Evolutionary conservation across 805 yeast species (phyloP).

Genomic region (Myxozyma lipomycoides): DNA sequence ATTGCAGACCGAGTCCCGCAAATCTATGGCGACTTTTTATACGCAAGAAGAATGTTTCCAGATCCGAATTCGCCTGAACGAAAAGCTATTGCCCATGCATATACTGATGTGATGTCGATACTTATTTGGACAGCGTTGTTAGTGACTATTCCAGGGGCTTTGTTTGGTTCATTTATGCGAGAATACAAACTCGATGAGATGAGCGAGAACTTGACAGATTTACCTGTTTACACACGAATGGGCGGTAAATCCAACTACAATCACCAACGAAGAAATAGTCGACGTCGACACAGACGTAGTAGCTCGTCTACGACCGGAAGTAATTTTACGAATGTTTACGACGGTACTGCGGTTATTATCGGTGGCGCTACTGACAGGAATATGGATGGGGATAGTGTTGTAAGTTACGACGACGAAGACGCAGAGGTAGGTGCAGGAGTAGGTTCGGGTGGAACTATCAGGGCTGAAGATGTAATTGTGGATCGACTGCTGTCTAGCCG

Average conservation of each 20-base stretch:
- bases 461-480: neutral
- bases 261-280: slow-evolving; percentile 1
- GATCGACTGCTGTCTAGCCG: too few species aligned
- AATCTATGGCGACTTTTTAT: slow-evolving; percentile 24
- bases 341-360: slow-evolving; percentile 5
- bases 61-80: slow-evolving; percentile 20
- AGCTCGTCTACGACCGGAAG: neutral
- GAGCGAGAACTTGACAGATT: neutral
- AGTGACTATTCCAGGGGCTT: slow-evolving; percentile 9
- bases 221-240: neutral
- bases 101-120: slow-evolving; percentile 22
- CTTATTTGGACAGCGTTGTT: slow-evolving; percentile 23
- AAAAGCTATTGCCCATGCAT: slow-evolving; percentile 13
- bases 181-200: slow-evolving; percentile 24
- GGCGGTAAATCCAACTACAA: neutral
- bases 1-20: slow-evolving; percentile 33
- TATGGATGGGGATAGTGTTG: slow-evolving; percentile 15
- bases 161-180: slow-evolving; percentile 17
- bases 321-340: neutral
- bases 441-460: slow-evolving; percentile 2
- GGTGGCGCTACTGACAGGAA: slow-evolving; percentile 18
- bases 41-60: slow-evolving; percentile 22
- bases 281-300: slow-evolving; percentile 3
- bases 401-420: slow-evolving; percentile 15
- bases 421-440: slow-evolving; percentile 18